Percentiles rank a stretch among this genome's conserved stretches.
Evolutionary conservation across 2,329 filamentous ascomycete genomes (phyloP).

Genomic region (Calycina herbarum): DNA sequence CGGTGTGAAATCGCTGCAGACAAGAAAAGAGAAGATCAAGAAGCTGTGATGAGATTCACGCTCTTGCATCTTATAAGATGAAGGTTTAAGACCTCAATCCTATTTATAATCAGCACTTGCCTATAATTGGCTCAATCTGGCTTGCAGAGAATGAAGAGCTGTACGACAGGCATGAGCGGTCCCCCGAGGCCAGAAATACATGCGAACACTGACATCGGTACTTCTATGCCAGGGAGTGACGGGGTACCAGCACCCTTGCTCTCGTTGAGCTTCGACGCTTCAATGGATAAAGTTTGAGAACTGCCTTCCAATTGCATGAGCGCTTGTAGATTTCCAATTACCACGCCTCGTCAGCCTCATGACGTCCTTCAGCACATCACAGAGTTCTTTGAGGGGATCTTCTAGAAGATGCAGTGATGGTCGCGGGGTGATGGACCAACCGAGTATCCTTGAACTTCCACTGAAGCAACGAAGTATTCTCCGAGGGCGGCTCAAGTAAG

Average conservation of each 20-base stretch:
- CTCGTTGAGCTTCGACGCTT: conserved; percentile 18
- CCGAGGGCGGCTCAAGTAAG: conserved; percentile 15
- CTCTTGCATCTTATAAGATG: too few species aligned
- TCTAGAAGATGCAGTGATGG: conserved; percentile 5
- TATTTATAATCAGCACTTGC: too few species aligned
- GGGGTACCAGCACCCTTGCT: neutral
- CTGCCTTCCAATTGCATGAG: conserved; percentile 31
- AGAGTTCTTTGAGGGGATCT: conserved; percentile 8
- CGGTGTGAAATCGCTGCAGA: too few species aligned
- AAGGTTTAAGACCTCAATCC: too few species aligned
- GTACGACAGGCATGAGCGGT: too few species aligned
- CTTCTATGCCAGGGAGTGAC: neutral
- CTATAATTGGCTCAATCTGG: too few species aligned
- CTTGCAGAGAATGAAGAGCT: too few species aligned
- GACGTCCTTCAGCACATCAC: conserved; percentile 14
- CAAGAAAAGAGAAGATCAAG: too few species aligned
- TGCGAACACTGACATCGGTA: too few species aligned
- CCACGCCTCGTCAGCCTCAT: conserved; percentile 26
- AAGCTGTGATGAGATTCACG: too few species aligned
- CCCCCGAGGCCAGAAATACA: too few species aligned
- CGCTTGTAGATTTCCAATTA: conserved; percentile 21
- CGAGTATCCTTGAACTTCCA: neutral
- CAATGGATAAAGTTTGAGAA: conserved; percentile 26
- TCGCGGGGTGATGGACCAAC: conserved; percentile 4
- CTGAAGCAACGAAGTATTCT: conserved; percentile 14